A percentile compares a stretch with the other conserved stretches of the same genome.
phyloP scores from a whole-genome alignment of 768 basidiomycete species.

The Lactarius deliciosus region DNA sequence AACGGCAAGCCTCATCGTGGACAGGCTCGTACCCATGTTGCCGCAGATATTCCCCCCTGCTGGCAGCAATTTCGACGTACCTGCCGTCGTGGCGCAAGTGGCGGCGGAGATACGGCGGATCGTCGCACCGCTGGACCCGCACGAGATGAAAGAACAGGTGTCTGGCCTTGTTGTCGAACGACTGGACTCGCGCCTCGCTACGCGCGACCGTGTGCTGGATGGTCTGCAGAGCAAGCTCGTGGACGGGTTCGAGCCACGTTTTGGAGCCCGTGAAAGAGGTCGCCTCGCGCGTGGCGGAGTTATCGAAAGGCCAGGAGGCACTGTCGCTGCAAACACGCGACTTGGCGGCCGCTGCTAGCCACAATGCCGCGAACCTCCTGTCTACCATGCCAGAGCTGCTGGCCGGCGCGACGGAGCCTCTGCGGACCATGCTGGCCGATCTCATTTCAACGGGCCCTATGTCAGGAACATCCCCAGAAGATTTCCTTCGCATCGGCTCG shows the following conservation, averaged over 20 bases:
- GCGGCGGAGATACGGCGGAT: constrained; percentile 67
- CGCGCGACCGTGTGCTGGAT: constrained; percentile 71
- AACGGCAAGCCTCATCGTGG: constrained; percentile 78
- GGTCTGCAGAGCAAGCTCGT: constrained; percentile 53
- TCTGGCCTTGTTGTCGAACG: constrained; percentile 87
- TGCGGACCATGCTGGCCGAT: constrained; percentile 39
- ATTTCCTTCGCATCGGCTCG: constrained; percentile 47
- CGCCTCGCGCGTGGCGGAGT: constrained; percentile 40
- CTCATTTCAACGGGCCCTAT: constrained; percentile 27
- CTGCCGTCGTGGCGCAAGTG: constrained; percentile 57
- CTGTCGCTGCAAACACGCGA: constrained; percentile 41
- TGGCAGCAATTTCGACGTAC: constrained; percentile 46
- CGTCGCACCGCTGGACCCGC: constrained; percentile 75
- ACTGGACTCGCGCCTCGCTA: constrained; percentile 74
- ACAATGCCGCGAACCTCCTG: constrained; percentile 43
- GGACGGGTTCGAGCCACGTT: constrained; percentile 49
- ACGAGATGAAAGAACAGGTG: constrained; percentile 87
- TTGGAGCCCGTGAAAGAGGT: constrained; percentile 47
- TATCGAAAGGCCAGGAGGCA: constrained; percentile 46
- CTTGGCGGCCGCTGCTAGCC: constrained; percentile 41
- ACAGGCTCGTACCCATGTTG: constrained; percentile 66
- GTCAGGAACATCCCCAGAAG: constrained; percentile 28
- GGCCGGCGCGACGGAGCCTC: constrained; percentile 43
- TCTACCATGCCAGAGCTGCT: constrained; percentile 51
- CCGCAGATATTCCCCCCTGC: constrained; percentile 41